Evolutionary conservation across 75 land plant genomes (phyloP).

Genomic region (Pinus albicaulis): DNA sequence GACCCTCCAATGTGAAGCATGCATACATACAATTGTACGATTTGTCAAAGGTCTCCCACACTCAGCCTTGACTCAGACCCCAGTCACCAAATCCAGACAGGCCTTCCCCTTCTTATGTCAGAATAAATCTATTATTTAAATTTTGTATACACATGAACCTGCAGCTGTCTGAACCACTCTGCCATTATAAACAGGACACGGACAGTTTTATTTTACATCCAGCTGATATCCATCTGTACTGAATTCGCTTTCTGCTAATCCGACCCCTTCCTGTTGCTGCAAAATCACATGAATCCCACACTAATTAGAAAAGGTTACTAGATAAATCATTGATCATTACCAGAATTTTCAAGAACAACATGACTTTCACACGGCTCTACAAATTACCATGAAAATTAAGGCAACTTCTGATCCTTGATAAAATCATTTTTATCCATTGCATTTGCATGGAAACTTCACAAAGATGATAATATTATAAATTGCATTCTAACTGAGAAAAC

Average conservation of each 20-base stretch:
- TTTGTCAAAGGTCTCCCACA: background rate
- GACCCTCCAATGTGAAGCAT: constrained; percentile 4
- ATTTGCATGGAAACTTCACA: background rate
- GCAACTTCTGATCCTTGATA: background rate
- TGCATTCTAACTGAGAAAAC: background rate
- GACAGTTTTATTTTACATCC: constrained; percentile 24
- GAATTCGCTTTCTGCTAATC: constrained; percentile 32
- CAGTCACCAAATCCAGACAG: background rate
- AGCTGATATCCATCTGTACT: constrained; percentile 37
- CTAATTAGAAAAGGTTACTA: background rate
- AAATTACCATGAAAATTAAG: background rate
- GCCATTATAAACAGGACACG: background rate
- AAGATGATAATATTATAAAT: background rate
- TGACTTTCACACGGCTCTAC: background rate
- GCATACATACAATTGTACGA: background rate
- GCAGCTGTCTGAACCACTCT: background rate
- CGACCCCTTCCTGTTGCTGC: constrained; percentile 40
- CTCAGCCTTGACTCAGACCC: background rate
- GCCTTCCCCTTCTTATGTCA: background rate
- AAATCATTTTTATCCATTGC: background rate
- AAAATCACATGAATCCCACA: constrained; percentile 10
- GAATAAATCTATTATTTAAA: background rate
- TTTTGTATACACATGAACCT: background rate
- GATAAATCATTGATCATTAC: background rate
- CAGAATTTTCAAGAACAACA: background rate